Conservation (phyloP, 2,329 filamentous ascomycete species). For the Colletotrichum tamarilloi region DNA sequence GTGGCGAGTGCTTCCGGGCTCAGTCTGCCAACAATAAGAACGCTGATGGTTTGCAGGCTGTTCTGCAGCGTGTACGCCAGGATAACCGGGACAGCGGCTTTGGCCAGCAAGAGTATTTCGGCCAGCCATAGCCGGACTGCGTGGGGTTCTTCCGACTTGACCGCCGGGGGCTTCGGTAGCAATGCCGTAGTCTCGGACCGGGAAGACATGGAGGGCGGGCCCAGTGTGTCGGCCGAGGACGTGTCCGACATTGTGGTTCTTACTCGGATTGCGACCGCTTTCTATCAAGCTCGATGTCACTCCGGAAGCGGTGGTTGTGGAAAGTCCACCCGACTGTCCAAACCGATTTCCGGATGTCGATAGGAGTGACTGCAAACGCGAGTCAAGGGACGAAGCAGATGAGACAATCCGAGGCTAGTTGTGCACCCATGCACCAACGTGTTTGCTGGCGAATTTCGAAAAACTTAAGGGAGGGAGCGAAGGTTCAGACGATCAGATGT, state of each 20-base stretch:
- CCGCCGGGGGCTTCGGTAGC: conserved; percentile 30
- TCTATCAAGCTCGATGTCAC: neutral
- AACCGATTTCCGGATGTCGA: neutral
- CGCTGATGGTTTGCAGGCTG: conserved; percentile 83
- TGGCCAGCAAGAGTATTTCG: conserved; percentile 77
- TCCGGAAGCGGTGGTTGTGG: neutral
- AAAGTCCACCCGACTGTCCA: neutral
- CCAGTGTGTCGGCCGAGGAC: conserved; percentile 15
- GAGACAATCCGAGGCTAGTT: conserved; percentile 15
- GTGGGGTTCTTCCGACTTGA: conserved; percentile 14
- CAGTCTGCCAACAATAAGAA: conserved; percentile 82
- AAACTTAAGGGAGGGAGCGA: conserved; percentile 5
- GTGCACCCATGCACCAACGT: neutral
- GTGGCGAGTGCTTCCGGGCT: conserved; percentile 84
- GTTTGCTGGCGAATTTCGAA: neutral
- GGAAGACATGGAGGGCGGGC: neutral
- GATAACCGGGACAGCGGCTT: conserved; percentile 80
- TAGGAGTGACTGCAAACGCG: conserved; percentile 8
- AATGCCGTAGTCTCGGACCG: conserved; percentile 35
- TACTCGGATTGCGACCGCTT: neutral
- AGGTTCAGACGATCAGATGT: conserved; percentile 28
- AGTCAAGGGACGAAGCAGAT: conserved; percentile 21
- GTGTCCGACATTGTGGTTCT: conserved; percentile 20
- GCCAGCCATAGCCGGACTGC: conserved; percentile 29
- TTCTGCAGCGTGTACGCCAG: conserved; percentile 88